phyloP scores from a whole-genome alignment of 495 filamentous ascomycete species.

The Penicillium cataractarum region DNA sequence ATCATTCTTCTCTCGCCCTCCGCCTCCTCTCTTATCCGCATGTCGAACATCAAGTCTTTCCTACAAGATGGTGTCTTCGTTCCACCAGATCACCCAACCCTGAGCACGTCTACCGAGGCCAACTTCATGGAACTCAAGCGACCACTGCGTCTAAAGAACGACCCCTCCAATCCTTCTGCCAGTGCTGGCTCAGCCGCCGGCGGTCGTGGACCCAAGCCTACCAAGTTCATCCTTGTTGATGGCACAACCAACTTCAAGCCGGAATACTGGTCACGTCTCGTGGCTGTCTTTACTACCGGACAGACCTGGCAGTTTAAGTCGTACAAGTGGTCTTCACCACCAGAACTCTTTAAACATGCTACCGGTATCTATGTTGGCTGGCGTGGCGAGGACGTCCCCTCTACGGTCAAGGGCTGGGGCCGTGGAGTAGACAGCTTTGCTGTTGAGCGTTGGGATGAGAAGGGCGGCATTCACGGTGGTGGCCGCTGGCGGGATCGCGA shows the following conservation, averaged over 20 bases:
- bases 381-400: constrained; percentile 80
- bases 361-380: constrained; percentile 89
- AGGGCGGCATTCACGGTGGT: constrained; percentile 51
- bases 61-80: constrained; percentile 83
- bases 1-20: constrained; percentile 99
- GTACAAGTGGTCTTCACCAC: constrained; percentile 92
- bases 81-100: constrained; percentile 68
- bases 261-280: constrained; percentile 95
- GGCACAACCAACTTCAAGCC: constrained; percentile 92
- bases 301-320: constrained; percentile 98
- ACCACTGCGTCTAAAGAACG: constrained; percentile 68
- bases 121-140: constrained; percentile 86
- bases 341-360: constrained; percentile 86
- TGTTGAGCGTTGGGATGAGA: constrained; percentile 79
- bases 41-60: constrained; percentile 96
- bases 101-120: constrained; percentile 58
- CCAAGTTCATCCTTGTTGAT: constrained; percentile 92
- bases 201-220: constrained; percentile 62
- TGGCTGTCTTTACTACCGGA: constrained; percentile 96
- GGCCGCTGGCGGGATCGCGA: constrained; percentile 90
- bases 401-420: constrained; percentile 79
- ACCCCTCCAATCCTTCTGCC: constrained; percentile 33
- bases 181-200: constrained; percentile 27
- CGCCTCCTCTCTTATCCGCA: constrained; percentile 93
- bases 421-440: constrained; percentile 72